Conservation (phyloP, 2,329 filamentous ascomycete species). For the Cyphellophora attinorum region DNA sequence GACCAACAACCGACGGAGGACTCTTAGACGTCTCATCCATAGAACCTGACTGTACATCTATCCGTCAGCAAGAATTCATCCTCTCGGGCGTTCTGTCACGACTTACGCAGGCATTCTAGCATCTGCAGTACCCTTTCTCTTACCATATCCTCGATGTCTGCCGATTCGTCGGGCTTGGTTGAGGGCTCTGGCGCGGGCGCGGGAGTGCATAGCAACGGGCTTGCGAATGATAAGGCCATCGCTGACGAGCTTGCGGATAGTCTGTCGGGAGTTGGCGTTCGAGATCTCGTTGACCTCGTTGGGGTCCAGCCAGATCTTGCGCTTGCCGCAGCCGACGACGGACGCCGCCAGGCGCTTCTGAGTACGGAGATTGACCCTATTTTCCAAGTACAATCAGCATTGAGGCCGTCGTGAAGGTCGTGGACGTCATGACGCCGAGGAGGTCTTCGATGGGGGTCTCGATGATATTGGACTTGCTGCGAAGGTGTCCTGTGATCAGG, state of each 20-base stretch:
- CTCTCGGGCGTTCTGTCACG: not conserved
- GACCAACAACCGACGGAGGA: conserved; percentile 96
- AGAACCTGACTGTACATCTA: conserved; percentile 66
- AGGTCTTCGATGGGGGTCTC: no score
- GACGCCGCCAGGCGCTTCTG: conserved; percentile 99
- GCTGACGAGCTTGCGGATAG: conserved; percentile 97
- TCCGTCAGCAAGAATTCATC: conserved; percentile 2
- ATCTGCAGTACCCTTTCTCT: conserved; percentile 99
- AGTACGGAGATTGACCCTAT: conserved; percentile 99
- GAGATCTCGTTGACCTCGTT: conserved; percentile 99
- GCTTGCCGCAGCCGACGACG: conserved; percentile 97
- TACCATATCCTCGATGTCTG: conserved; percentile 98
- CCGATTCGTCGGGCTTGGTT: conserved; percentile 90
- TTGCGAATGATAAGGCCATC: conserved; percentile 99
- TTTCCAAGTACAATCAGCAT: conserved; percentile 13
- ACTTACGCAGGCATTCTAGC: conserved; percentile 96
- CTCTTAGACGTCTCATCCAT: conserved; percentile 99
- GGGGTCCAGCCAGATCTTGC: conserved; percentile 99
- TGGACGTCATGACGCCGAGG: not conserved
- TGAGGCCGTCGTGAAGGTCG: not conserved
- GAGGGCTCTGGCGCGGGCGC: conserved; percentile 89
- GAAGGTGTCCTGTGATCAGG: no score
- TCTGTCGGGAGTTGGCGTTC: conserved; percentile 99
- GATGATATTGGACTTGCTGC: no score
- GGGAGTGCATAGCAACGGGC: conserved; percentile 99